A percentile compares a stretch with the other conserved stretches of the same genome.
Conservation (phyloP, 2,329 filamentous ascomycete genomes). For the Botryotinia globosa region DNA sequence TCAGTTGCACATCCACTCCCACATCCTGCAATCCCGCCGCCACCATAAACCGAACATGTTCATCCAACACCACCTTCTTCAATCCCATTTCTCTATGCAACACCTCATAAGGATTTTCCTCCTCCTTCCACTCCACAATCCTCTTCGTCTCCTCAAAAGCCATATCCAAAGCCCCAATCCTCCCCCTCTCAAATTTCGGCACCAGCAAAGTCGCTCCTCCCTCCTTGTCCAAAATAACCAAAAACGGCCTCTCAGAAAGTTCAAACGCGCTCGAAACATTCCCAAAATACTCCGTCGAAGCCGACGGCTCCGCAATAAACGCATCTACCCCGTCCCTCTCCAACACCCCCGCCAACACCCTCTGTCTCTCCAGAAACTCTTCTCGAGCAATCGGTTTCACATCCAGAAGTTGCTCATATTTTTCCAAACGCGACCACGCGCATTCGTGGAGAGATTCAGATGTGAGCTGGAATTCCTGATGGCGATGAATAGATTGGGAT, state of each 20-base stretch:
- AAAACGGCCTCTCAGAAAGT: conserved; percentile 60
- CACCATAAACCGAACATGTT: conserved; percentile 63
- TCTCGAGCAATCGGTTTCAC: conserved; percentile 27
- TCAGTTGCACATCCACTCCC: conserved; percentile 53
- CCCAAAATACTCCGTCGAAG: conserved; percentile 60
- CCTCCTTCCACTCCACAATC: conserved; percentile 59
- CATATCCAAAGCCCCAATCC: conserved; percentile 57
- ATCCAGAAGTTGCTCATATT: conserved; percentile 27
- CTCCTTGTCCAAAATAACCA: conserved; percentile 51
- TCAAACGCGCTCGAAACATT: conserved; percentile 59
- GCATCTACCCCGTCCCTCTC: conserved; percentile 45
- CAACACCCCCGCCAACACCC: conserved; percentile 26
- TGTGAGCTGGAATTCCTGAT: not conserved
- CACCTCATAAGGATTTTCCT: conserved; percentile 60
- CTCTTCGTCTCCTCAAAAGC: conserved; percentile 40
- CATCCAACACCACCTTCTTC: conserved; percentile 55
- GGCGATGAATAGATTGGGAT: not conserved
- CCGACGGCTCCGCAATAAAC: conserved; percentile 61
- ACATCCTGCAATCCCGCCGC: conserved; percentile 51
- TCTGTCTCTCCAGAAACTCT: conserved; percentile 30
- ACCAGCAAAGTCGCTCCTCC: conserved; percentile 58
- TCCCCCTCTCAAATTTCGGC: conserved; percentile 58
- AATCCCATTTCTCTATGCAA: conserved; percentile 44
- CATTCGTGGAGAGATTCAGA: conserved; percentile 20
- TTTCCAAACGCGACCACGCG: conserved; percentile 26